Percentiles rank a stretch among this genome's conserved stretches.
These are phyloP conservation scores for Paspalum vaginatum DNA, from an alignment of 176 grass and related monocot species.

Conservation along the genomic window DNA sequence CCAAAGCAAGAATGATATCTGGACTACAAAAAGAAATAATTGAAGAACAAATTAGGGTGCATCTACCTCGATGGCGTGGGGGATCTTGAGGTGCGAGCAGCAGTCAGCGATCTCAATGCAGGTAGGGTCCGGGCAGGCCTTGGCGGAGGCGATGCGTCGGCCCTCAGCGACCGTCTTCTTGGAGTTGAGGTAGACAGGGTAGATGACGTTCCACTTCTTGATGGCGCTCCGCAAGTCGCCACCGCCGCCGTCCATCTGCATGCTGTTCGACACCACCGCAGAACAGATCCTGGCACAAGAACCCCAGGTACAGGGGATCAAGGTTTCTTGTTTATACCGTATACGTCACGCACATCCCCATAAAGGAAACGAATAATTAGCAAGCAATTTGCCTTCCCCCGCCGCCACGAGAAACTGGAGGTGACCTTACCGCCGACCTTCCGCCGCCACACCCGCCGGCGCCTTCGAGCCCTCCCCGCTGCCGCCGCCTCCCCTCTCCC, in stretches of 20 bases:
- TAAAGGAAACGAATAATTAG: too few species aligned
- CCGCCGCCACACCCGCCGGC: too few species aligned
- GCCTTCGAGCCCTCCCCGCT: too few species aligned
- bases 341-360: too few species aligned
- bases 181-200: constrained; percentile 96
- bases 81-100: constrained; percentile 86
- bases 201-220: constrained; percentile 97
- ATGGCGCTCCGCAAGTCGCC: constrained; percentile 49
- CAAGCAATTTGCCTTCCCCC: too few species aligned
- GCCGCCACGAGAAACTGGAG: too few species aligned
- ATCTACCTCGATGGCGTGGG: constrained; percentile 63
- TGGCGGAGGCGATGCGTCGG: constrained; percentile 64
- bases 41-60: neutral
- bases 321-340: constrained; percentile 4
- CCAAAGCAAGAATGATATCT: neutral
- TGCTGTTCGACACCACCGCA: neutral
- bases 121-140: constrained; percentile 88
- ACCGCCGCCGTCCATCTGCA: constrained; percentile 48
- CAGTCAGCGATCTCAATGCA: constrained; percentile 89
- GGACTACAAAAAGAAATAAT: neutral
- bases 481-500: too few species aligned
- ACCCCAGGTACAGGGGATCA: neutral
- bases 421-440: too few species aligned
- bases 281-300: constrained; percentile 27
- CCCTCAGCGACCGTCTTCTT: constrained; percentile 92